Evolutionary conservation across 495 filamentous ascomycete species (phyloP).

Genomic region (Penicillium lividum): DNA sequence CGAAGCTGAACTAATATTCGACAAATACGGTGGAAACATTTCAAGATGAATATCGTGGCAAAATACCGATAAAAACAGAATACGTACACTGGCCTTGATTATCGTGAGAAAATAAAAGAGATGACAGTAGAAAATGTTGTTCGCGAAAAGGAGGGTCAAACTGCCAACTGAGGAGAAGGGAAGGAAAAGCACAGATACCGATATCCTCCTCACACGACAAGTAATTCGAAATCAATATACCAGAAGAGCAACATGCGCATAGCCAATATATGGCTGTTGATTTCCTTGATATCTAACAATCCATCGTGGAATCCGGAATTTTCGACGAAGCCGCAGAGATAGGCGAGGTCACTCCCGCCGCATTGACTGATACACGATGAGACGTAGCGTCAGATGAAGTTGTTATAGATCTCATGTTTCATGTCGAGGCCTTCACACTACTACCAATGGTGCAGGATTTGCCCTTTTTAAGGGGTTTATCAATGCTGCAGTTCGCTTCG

Average conservation of each 20-base stretch:
- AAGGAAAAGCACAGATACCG: background rate
- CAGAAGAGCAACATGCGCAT: background rate
- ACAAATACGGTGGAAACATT: too few relatives aligned
- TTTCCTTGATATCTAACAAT: background rate
- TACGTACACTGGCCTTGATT: background rate
- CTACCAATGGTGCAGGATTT: background rate
- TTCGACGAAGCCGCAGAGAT: background rate
- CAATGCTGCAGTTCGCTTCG: background rate
- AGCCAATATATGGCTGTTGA: background rate
- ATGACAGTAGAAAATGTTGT: background rate
- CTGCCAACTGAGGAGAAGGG: background rate
- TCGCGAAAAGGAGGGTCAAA: background rate
- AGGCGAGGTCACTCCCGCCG: background rate
- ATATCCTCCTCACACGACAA: background rate
- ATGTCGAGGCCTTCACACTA: background rate
- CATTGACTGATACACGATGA: background rate
- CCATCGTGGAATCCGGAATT: background rate
- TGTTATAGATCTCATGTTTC: background rate
- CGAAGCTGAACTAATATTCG: too few relatives aligned
- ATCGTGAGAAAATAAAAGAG: background rate
- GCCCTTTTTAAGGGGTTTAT: background rate
- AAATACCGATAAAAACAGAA: background rate
- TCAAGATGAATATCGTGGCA: too few relatives aligned
- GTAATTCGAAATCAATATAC: background rate
- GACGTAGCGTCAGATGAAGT: background rate